Base-by-base conservation (phyloP, 352 stramenopile species). In the Pythium grandisporangium region DNA sequence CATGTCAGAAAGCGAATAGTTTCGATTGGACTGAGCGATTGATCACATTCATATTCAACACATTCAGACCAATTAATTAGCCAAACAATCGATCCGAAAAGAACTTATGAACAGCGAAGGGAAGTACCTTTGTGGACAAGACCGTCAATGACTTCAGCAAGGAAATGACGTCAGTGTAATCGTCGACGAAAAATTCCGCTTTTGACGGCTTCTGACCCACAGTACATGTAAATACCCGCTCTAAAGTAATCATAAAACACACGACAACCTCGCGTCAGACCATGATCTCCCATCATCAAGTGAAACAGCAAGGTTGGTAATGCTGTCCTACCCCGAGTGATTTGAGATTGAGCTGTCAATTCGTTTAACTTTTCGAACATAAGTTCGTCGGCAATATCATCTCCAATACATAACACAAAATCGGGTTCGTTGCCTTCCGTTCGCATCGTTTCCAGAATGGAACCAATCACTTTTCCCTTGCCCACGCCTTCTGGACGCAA, bases 341-440 rank as follows among this genome's bases (percentile, higher is more conserved):
- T n/a, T n/a, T n/a, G n/a, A n/a, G n/a, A n/a, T n/a, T n/a, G n/a
- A n/a, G n/a, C n/a, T n/a, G 69, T 54, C 49, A 83, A 71, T 21
- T 66, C 62, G 11, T 84, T 67, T 6, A 89, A 43, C 14, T 81
- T 60, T 14, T 92, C 71, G 33, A 92, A 98, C 95, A 99, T 99
- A 42, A 96, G 84, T 62, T 99, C 97, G 51, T 99, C 97, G 10
- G 93, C 96, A 36, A 96, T 88, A 53, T 99, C 97, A 58, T 99
- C 96, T 23, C 97, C 97, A 33, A 99, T 77, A 17, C 88, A 94
- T n/a, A 99, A 52, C 8, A 98, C 75, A 71, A 99, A 99, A 40
- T 99, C 96, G 25, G 95, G 60, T 19, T 74, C 63, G 8, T 78
- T 81, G 16, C 61, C 70, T 30, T 87, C 75, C 1, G 42, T 47